phyloP scores from a whole-genome alignment of 1,284 basidiomycete species.

The Ganoderma multipileum region DNA sequence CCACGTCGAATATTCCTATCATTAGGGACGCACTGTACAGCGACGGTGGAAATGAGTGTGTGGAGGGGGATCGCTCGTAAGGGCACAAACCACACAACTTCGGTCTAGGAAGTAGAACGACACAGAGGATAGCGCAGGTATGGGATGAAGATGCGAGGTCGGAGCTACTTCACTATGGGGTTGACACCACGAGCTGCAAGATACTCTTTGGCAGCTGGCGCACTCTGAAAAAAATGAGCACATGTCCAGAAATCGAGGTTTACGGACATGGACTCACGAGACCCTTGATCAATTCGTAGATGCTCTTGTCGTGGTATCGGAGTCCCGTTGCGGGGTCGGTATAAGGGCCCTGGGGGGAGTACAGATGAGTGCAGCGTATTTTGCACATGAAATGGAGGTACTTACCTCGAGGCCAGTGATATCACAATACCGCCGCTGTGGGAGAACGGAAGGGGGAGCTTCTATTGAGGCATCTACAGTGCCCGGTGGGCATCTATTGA shows the following conservation, averaged over 20 bases:
- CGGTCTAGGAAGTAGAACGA: neutral
- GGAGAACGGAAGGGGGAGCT: slow-evolving; percentile 83
- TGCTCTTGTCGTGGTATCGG: slow-evolving; percentile 86
- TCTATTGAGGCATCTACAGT: slow-evolving; percentile 81
- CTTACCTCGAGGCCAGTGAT: slow-evolving; percentile 84
- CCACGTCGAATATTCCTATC: slow-evolving; percentile 35
- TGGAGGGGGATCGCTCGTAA: slow-evolving; percentile 28
- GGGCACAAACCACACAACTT: neutral
- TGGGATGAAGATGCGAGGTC: neutral
- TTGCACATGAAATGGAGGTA: neutral
- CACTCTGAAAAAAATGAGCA: slow-evolving; percentile 42
- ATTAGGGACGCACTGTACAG: slow-evolving; percentile 38
- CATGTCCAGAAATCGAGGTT: neutral
- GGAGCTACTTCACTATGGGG: slow-evolving; percentile 51
- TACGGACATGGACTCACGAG: slow-evolving; percentile 56
- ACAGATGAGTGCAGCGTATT: neutral
- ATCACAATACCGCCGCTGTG: slow-evolving; percentile 84
- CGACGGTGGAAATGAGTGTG: slow-evolving; percentile 33
- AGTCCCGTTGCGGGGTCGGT: slow-evolving; percentile 85
- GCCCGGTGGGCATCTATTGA: neutral
- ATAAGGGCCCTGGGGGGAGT: slow-evolving; percentile 69
- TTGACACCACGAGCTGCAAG: slow-evolving; percentile 58
- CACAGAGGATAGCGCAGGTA: neutral
- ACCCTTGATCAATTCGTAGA: slow-evolving; percentile 84
- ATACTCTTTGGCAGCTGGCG: slow-evolving; percentile 55